Evolutionary conservation across 768 basidiomycete species (phyloP), one percentile per base, ranked within the genome.

Genomic region (Thelephora aurantiotincta): DNA sequence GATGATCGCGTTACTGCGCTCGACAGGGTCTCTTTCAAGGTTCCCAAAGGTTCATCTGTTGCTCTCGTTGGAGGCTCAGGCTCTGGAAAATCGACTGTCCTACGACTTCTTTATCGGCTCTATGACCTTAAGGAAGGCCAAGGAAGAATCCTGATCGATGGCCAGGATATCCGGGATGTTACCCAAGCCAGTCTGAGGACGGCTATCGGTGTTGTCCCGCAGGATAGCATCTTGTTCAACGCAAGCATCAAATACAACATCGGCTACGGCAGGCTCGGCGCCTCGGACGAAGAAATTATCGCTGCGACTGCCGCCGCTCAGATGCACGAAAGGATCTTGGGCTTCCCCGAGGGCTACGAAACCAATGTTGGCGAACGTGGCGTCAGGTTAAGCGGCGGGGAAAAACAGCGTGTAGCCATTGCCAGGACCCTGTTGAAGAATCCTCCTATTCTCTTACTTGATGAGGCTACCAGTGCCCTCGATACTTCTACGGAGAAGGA

Each of bases 351-450:
- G 50, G 78, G 77, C 62, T 93, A 92, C 59, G 74, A 85, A 30
- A 93, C 91, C 18, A 78, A 81, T 55, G 80, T 92, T 30, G 91
- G 91, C n/a, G 91, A 93, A 64, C 72, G 91, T 19, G 91, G 90
- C 16, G 76, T 92, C 14, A 66, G 90, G 36, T 64, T 93, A 33
- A 82, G 78, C 50, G 91, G 90, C 3, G 91, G 91, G 9, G 89
- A 93, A 68, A 89, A 89, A 65, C 88, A 92, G 60, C 72, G 89
- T 16, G 85, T 91, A 1, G 82, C 88, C 5, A 87, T 94, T 58
- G 89, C 90, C 0, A 67, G 90, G 47, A 91, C 88, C 6, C 69
- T 93, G 38, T 62, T 94, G 45, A 92, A 92, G 69, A 80, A 89
- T 53, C 87, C 89, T 16, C 80, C 80, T 2, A 80, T 91, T 48